Conservation (phyloP, 2,329 filamentous ascomycete species). For the Sporothrix curviconia region DNA sequence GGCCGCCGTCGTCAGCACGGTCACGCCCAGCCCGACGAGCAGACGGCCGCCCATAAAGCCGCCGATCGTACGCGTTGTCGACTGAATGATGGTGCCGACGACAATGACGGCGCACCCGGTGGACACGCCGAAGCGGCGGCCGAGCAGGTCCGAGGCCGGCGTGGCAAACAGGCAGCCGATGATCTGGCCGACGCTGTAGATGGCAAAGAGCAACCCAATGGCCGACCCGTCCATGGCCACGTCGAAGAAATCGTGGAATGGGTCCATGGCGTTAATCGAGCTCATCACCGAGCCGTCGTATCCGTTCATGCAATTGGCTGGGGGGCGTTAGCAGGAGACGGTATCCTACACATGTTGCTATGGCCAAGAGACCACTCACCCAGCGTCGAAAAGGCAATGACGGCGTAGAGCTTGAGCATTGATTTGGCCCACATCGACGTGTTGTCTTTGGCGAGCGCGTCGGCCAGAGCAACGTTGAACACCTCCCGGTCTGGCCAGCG, state of each 20-base stretch:
- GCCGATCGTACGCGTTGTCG: background rate
- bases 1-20: background rate
- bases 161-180: background rate
- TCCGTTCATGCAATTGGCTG: background rate
- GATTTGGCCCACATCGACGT: background rate
- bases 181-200: background rate
- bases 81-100: background rate
- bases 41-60: background rate
- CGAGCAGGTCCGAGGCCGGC: background rate
- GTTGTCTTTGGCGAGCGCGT: background rate
- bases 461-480: background rate
- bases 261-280: background rate
- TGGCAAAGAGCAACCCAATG: background rate
- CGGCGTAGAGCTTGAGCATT: background rate
- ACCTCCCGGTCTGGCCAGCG: background rate
- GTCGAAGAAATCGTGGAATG: background rate
- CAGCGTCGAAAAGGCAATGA: background rate
- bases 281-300: background rate
- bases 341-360: background rate
- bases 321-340: too few relatives aligned
- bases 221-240: background rate
- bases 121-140: background rate
- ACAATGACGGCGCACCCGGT: background rate
- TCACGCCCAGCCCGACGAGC: background rate
- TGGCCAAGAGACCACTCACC: background rate